Base-by-base conservation (phyloP, 257 asterid species). In the Capsicum rhomboideum region DNA sequence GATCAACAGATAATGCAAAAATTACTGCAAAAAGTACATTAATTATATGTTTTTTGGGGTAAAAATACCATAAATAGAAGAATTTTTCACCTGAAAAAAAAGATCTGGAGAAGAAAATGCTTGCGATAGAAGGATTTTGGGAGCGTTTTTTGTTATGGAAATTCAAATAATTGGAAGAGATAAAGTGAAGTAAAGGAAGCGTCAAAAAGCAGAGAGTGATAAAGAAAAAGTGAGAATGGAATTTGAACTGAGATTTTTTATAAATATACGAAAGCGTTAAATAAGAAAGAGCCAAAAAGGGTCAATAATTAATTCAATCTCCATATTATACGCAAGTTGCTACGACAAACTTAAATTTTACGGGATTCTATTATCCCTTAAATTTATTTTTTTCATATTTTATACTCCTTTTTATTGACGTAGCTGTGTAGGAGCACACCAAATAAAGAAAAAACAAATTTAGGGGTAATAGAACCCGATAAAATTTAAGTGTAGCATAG, bases 81-180 rank as follows among this genome's bases (percentile, higher is more conserved):
- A 66, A 29, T 6, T 18, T 8, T 56, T 66, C 8, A 67, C 77
- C 77, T 67, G 26, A 67, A 67, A 64, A 31, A 34, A 34, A 66
- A 0, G 12, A 66, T 16, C 74, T 66, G 49, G 26, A 67, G 50
- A 67, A 17, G 49, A 17, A 11, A 67, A 34, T 17, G 82, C 17
- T 44, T 67, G 0, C 20, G 49, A 20, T 21, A 28, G 18, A 29
- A 18, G 23, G 4, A 8, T 71, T 49, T 71, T 10, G 56, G 3
- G 61, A 54, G 61, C 61, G 74, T 50, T 55, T 7, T 46, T 23
- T 10, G 46, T 53, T 52, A 64, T 8, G 49, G 1, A 53, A 78
- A 78, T 56, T 78, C 63, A 78, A 78, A 78, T 78, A 17, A 78
- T 56, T 52, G 46, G 67, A 78, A 6, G 66, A 78, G 82, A 78